Base-by-base conservation (phyloP, 2,329 filamentous ascomycete genomes). In the Alternaria ethzedia region DNA sequence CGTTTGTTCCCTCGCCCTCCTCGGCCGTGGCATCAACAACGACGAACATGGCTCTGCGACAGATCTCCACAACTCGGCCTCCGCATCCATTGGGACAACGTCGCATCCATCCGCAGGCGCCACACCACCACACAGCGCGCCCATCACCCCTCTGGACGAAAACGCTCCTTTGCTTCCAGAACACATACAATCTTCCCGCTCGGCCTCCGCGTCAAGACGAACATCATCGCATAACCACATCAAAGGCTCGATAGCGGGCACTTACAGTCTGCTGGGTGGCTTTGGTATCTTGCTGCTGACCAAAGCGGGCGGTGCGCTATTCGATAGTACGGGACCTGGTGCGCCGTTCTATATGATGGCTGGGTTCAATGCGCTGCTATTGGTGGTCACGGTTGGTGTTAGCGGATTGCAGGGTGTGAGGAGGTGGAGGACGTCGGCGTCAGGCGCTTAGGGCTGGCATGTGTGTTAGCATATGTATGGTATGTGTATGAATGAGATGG, bases 341-440 rank as follows among this genome's bases (percentile, higher is more conserved):
- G 91, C 92, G 11, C 96, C 96, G 1, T 98, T 99, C 78, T 97
- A 94, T 77, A 90, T 98, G 85, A 95, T 99, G 90, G 94, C 94
- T 0, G 83, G 83, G 0, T 98, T 98, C 78, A 98, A 98, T 76
- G 91, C 82, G 0, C 67, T 93, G 1, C 79, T 97, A 58, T 82
- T 96, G 12, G 75, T 89, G 7, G 86, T 78, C 2, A 75, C 70
- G 3, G 30, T 76, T 11, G 69, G 58, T 15, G 72, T 76, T 4
- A 61, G 63, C 10, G 60, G 57, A 5, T 55, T 61, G 65, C 65
- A 71, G 41, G 63, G 51, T 13, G 52, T 54, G n/a, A 44, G 55
- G 36, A 59, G 52, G 43, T 71, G 63, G 63, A 57, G 36, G 26
- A 12, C 20, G 20, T 20, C 12, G 21, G 41, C 10, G 25, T 28